A percentile compares a stretch with the other conserved stretches of the same genome.
Evolutionary conservation across 352 stramenopile genomes (phyloP).

Genomic region (Thalassiosira livingstoniorum): DNA sequence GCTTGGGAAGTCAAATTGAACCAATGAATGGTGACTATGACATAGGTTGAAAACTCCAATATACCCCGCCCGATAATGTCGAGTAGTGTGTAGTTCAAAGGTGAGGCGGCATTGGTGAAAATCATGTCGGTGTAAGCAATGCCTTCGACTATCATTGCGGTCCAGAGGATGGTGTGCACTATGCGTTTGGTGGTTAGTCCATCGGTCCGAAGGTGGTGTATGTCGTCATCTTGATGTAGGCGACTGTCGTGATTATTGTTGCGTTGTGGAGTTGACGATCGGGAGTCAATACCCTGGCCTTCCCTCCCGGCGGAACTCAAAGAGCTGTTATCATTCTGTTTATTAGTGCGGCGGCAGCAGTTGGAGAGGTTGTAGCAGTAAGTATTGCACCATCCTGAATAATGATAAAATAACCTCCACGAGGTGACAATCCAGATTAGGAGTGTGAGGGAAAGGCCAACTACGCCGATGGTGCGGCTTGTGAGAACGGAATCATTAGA

Average conservation of each 20-base stretch:
- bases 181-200: constrained; percentile 55
- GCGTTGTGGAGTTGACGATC: no score
- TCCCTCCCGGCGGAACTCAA: no score
- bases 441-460: constrained; percentile 59
- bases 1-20: constrained; percentile 52
- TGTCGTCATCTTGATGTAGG: neutral
- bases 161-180: constrained; percentile 45
- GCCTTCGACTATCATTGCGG: constrained; percentile 43
- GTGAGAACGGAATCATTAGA: no score
- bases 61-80: constrained; percentile 67
- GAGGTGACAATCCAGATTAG: constrained; percentile 60
- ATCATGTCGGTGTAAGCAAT: constrained; percentile 54
- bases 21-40: constrained; percentile 66
- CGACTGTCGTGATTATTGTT: no score
- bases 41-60: constrained; percentile 68
- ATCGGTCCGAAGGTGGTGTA: constrained; percentile 31
- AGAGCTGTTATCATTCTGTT: no score
- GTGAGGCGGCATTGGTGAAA: constrained; percentile 27
- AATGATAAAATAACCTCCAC: constrained; percentile 71
- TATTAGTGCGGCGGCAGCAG: neutral
- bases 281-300: no score
- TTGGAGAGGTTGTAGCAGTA: constrained; percentile 25
- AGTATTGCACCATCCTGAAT: constrained; percentile 36
- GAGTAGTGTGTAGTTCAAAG: constrained; percentile 66
- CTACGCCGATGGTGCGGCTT: constrained; percentile 27